phyloP scores from a whole-genome alignment of 2,329 filamentous ascomycete species.

The Colletotrichum sp. region DNA sequence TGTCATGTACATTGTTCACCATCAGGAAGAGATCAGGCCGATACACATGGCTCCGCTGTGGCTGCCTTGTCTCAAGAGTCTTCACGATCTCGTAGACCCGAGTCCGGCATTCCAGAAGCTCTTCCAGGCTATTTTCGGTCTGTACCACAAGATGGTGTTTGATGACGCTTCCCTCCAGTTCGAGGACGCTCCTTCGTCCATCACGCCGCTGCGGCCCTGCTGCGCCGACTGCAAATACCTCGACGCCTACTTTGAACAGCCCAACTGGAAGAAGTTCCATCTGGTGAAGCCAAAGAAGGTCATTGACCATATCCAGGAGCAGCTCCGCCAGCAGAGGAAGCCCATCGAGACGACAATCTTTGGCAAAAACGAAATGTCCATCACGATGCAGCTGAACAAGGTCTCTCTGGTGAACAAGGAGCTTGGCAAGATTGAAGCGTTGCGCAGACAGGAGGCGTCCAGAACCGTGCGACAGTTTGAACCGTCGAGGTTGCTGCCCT shows the following conservation, averaged over 20 bases:
- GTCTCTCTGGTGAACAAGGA: conserved; percentile 3
- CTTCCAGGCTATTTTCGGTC: background rate
- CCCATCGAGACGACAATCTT: background rate
- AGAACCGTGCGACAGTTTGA: background rate
- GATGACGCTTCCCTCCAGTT: background rate
- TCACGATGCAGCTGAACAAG: conserved; percentile 15
- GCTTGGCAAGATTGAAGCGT: background rate
- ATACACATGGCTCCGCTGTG: conserved; percentile 11
- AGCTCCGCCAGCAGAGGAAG: conserved; percentile 5
- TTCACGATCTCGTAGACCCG: conserved; percentile 7
- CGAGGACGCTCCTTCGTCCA: background rate
- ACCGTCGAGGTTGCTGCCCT: background rate
- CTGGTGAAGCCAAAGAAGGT: background rate
- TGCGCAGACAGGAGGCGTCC: conserved; percentile 9
- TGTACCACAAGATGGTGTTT: background rate
- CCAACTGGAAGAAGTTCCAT: conserved; percentile 7
- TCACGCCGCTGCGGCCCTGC: conserved; percentile 2
- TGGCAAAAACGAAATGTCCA: background rate
- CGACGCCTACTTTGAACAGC: conserved; percentile 5
- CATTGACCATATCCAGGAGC: background rate
- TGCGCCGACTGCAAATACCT: conserved; percentile 6
- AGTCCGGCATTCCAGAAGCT: background rate
- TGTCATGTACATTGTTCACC: background rate
- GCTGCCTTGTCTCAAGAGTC: background rate
- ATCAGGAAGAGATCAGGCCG: background rate